Conservation (phyloP, 306 rosid species). For the Cicer cuneatum region DNA sequence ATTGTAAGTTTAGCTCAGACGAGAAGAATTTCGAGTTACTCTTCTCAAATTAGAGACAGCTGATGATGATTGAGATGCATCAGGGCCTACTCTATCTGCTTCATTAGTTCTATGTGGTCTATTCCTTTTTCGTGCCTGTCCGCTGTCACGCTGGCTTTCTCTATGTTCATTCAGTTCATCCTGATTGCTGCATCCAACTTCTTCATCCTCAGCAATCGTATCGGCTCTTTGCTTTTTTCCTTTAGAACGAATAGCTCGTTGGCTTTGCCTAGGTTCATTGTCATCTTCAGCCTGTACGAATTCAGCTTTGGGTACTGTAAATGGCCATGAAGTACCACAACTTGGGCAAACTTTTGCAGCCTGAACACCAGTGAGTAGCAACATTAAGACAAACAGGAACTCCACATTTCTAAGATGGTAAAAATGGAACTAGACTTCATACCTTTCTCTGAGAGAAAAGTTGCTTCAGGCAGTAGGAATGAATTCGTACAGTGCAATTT, state of each 20-base stretch:
- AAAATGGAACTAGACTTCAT: conserved; percentile 34
- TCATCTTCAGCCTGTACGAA: conserved; percentile 47
- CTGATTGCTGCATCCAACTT: conserved; percentile 50
- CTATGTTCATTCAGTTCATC: conserved; percentile 46
- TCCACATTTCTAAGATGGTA: conserved; percentile 13
- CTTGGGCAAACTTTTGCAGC: conserved; percentile 66
- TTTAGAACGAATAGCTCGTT: conserved; percentile 45
- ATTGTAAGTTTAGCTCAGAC: conserved; percentile 23
- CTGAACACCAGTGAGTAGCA: conserved; percentile 49
- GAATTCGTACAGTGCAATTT: conserved; percentile 71
- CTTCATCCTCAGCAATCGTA: conserved; percentile 42
- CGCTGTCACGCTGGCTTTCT: conserved; percentile 41
- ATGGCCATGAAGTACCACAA: conserved; percentile 70
- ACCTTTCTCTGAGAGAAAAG: conserved; percentile 68
- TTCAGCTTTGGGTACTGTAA: conserved; percentile 58
- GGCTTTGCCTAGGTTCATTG: conserved; percentile 47
- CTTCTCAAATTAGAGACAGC: conserved; percentile 37
- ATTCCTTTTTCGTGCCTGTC: conserved; percentile 8
- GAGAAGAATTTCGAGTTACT: conserved; percentile 52
- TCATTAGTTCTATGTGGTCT: conserved; percentile 18
- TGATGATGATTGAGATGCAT: conserved; percentile 42
- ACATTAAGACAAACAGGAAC: conserved; percentile 12
- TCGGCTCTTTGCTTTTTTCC: conserved; percentile 51
- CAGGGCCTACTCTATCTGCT: conserved; percentile 34
- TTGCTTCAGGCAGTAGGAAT: conserved; percentile 76